phyloP scores from a whole-genome alignment of 495 filamentous ascomycete species.

The Neurospora sp. region DNA sequence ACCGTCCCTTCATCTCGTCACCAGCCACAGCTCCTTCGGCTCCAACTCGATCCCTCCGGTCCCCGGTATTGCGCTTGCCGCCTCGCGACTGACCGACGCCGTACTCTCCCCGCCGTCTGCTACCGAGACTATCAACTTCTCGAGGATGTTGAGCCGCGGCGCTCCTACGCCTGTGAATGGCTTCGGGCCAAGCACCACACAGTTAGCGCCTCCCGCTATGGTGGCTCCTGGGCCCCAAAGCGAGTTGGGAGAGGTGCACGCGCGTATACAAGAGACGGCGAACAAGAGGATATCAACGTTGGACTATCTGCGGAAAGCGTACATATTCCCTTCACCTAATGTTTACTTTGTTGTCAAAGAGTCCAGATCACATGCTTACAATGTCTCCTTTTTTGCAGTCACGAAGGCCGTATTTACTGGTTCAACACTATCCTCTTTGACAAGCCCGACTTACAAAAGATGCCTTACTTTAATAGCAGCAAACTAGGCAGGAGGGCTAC shows the following conservation, averaged over 20 bases:
- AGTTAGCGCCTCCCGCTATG: slow-evolving; percentile 21
- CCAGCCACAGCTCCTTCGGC: slow-evolving; percentile 6
- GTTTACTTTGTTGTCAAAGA: neutral
- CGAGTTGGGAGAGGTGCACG: slow-evolving; percentile 43
- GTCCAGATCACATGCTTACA: slow-evolving; percentile 7
- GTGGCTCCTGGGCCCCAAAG: slow-evolving; percentile 23
- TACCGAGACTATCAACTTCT: slow-evolving; percentile 21
- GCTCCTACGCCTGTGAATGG: slow-evolving; percentile 21
- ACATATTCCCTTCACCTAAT: slow-evolving; percentile 2
- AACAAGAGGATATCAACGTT: slow-evolving; percentile 94
- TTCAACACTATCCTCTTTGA: slow-evolving; percentile 93
- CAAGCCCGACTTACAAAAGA: slow-evolving; percentile 64
- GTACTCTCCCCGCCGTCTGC: slow-evolving; percentile 23
- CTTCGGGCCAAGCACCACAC: slow-evolving; percentile 14
- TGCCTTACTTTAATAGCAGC: slow-evolving; percentile 75
- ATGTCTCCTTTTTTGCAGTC: slow-evolving; percentile 37
- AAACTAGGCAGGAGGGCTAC: slow-evolving; percentile 79
- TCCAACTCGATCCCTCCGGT: slow-evolving; percentile 30
- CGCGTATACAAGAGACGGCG: slow-evolving; percentile 80
- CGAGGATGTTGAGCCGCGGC: slow-evolving; percentile 35
- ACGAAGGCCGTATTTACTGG: slow-evolving; percentile 93
- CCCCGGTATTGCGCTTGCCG: slow-evolving; percentile 25
- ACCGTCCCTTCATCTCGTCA: neutral
- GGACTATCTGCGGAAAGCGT: slow-evolving; percentile 88
- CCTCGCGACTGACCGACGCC: slow-evolving; percentile 23